phyloP scores from a whole-genome alignment of 2,329 filamentous ascomycete genomes.

The Endocalyx cinctus region DNA sequence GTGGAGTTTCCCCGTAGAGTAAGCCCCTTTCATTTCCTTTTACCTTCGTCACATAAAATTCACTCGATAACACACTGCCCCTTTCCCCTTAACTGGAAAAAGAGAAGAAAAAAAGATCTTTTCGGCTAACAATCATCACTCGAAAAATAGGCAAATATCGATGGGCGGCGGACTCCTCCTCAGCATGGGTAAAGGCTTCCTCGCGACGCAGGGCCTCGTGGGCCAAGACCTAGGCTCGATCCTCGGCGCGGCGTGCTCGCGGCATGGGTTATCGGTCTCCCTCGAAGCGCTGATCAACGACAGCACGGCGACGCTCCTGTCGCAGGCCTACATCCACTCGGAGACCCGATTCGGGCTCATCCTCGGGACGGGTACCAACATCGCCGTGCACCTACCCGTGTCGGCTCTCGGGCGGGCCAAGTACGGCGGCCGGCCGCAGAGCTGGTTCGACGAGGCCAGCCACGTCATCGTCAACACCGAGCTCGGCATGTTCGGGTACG shows the following conservation, averaged over 20 bases:
- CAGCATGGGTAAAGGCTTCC: conserved; percentile 63
- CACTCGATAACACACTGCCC: too few species aligned
- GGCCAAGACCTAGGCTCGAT: conserved; percentile 58
- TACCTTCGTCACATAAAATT: conserved; percentile 19
- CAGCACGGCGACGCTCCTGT: conserved; percentile 61
- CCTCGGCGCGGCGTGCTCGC: conserved; percentile 49
- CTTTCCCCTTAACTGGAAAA: too few species aligned
- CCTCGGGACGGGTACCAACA: conserved; percentile 63
- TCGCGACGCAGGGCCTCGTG: conserved; percentile 52
- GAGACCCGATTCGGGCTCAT: conserved; percentile 61
- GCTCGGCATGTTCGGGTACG: conserved; percentile 65
- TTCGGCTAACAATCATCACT: too few species aligned
- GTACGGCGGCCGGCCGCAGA: conserved; percentile 49
- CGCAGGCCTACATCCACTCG: conserved; percentile 55
- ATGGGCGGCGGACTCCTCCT: conserved; percentile 54
- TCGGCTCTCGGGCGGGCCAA: conserved; percentile 50
- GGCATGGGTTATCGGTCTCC: conserved; percentile 47
- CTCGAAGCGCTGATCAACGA: conserved; percentile 63
- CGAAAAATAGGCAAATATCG: conserved; percentile 66
- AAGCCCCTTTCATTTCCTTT: conserved; percentile 26
- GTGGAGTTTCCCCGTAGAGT: conserved; percentile 70
- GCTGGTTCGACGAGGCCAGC: conserved; percentile 54
- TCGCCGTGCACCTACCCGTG: conserved; percentile 60
- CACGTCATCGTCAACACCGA: conserved; percentile 66
- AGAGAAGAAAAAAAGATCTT: too few species aligned